phyloP scores from a whole-genome alignment of 2,329 filamentous ascomycete species.

The Ramularia endophylla region DNA sequence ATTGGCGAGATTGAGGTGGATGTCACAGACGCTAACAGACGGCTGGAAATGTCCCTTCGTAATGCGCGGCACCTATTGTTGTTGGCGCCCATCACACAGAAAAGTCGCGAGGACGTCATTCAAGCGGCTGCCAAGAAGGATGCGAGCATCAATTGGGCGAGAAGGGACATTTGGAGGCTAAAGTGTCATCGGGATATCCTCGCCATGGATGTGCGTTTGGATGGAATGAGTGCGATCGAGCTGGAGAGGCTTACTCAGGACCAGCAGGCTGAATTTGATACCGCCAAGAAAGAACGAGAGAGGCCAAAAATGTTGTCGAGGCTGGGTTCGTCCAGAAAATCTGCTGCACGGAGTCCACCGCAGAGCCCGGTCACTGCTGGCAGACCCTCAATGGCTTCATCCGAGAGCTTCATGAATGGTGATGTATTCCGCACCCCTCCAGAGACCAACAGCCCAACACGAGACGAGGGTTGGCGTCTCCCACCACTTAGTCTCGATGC shows the following conservation, averaged over 20 bases:
- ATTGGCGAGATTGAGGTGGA: conserved; percentile 79
- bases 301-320: conserved; percentile 21
- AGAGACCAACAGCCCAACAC: conserved; percentile 30
- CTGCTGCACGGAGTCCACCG: conserved; percentile 18
- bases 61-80: conserved; percentile 89
- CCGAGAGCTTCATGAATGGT: conserved; percentile 33
- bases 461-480: conserved; percentile 25
- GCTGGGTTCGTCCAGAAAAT: conserved; percentile 12
- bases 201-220: conserved; percentile 77
- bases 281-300: conserved; percentile 23
- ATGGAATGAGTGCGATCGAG: conserved; percentile 37
- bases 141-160: conserved; percentile 87
- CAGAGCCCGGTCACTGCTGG: conserved; percentile 21
- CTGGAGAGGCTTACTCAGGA: conserved; percentile 16
- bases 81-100: conserved; percentile 83
- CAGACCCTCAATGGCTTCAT: conserved; percentile 21
- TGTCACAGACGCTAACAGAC: conserved; percentile 64
- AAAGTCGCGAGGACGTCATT: conserved; percentile 81
- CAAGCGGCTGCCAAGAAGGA: conserved; percentile 76
- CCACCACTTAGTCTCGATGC: conserved; percentile 30
- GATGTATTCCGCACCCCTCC: conserved; percentile 43
- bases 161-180: conserved; percentile 87
- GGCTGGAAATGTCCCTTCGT: conserved; percentile 74
- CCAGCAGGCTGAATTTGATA: conserved; percentile 12
- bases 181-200: conserved; percentile 89